These are phyloP conservation scores for Nannochloropsis granulata DNA, from an alignment of 108 stramenopile genomes.

Conservation along the genomic window DNA sequence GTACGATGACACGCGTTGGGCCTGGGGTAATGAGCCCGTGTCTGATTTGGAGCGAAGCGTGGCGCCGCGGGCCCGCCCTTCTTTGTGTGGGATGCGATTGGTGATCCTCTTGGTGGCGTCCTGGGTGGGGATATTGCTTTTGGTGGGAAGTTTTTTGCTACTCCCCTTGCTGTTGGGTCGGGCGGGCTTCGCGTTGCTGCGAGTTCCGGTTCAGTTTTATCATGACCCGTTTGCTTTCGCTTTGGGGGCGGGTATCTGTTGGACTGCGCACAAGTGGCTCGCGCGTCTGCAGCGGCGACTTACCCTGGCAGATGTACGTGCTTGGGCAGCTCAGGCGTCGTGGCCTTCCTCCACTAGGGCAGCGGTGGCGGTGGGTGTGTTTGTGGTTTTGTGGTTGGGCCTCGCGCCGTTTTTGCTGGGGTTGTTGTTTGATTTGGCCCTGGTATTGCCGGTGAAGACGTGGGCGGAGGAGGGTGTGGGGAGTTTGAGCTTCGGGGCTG, in stretches of 20 bases:
- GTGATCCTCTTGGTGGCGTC: conserved; percentile 4
- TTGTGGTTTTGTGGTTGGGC: conserved; percentile 2
- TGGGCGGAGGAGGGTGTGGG: conserved; percentile 6
- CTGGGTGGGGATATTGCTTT: conserved; percentile 1
- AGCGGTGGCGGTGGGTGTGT: background rate
- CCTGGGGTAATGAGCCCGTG: conserved; percentile 15
- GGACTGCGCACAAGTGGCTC: background rate
- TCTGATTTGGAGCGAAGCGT: conserved; percentile 12
- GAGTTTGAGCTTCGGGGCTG: background rate
- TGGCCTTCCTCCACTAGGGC: background rate
- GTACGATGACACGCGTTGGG: conserved; percentile 8
- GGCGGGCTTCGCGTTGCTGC: background rate
- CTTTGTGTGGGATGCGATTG: background rate
- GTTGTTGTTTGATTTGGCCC: conserved; percentile 11
- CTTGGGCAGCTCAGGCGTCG: background rate
- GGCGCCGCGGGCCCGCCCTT: conserved; percentile 4
- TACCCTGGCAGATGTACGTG: background rate
- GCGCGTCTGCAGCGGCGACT: background rate
- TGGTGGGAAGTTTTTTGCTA: background rate
- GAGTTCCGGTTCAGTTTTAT: conserved; percentile 4
- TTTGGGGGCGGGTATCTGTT: background rate
- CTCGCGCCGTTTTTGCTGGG: conserved; percentile 6
- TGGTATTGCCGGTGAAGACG: conserved; percentile 3
- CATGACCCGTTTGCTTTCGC: conserved; percentile 20
- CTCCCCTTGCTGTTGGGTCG: conserved; percentile 21